phyloP scores from a whole-genome alignment of 176 grass and related monocot species.

The Bothriochloa decipiens region DNA sequence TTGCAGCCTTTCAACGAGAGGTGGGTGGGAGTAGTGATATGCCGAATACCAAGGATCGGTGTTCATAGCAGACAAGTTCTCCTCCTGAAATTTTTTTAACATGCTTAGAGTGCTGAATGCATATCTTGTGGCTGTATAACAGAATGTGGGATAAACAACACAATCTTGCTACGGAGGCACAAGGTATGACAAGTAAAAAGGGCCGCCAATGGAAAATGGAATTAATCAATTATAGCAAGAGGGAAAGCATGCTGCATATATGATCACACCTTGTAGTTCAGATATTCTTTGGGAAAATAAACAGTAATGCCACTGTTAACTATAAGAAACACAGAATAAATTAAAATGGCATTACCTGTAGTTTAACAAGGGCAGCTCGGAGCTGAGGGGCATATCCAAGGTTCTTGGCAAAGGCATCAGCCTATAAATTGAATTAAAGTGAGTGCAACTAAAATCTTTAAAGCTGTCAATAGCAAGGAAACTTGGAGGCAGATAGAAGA shows the following conservation, averaged over 20 bases:
- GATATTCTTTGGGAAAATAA: background rate
- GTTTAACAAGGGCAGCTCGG: constrained; percentile 76
- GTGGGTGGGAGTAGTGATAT: constrained; percentile 99
- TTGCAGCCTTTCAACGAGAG: constrained; percentile 88
- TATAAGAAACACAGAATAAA: background rate
- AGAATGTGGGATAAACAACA: background rate
- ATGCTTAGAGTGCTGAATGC: constrained; percentile 19
- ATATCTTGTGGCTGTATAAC: background rate
- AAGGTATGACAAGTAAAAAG: background rate
- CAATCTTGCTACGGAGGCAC: background rate
- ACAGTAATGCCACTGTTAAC: background rate
- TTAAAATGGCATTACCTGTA: constrained; percentile 62
- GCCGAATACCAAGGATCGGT: constrained; percentile 98
- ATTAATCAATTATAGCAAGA: background rate
- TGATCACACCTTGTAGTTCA: constrained; percentile 5
- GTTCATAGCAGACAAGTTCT: constrained; percentile 98
- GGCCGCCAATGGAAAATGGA: background rate
- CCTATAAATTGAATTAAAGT: constrained; percentile 57
- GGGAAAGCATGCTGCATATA: constrained; percentile 10
- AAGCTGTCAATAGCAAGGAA: constrained; percentile 26
- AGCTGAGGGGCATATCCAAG: constrained; percentile 80
- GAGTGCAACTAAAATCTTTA: constrained; percentile 32
- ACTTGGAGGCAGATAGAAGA: constrained; percentile 36
- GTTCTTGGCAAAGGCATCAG: constrained; percentile 98
- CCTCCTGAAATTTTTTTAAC: constrained; percentile 67